Evolutionary conservation across 768 basidiomycete genomes (phyloP).

Genomic region (Suillus americanus): DNA sequence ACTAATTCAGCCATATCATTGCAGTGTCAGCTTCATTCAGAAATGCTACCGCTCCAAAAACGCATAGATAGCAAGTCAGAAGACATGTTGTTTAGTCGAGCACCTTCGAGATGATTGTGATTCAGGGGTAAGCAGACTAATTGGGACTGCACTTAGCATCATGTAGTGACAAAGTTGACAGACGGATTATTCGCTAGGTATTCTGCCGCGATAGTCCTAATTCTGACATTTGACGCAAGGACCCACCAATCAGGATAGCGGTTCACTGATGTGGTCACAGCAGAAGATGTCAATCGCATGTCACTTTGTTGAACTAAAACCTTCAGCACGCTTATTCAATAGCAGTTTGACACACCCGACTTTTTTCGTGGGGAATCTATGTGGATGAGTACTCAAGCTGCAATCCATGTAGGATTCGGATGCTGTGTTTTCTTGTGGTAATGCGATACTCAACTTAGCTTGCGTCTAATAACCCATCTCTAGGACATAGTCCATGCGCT

Average conservation of each 20-base stretch:
- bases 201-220: background rate
- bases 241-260: background rate
- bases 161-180: background rate
- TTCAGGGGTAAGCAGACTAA: background rate
- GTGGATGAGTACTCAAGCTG: background rate
- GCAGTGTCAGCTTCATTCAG: background rate
- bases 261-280: background rate
- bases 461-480: background rate
- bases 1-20: background rate
- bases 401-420: background rate
- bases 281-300: background rate
- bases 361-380: background rate
- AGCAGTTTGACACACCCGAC: background rate
- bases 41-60: background rate
- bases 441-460: background rate
- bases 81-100: background rate
- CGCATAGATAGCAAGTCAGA: background rate
- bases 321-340: background rate
- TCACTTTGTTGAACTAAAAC: background rate
- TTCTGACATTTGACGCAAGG: background rate
- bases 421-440: background rate
- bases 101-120: background rate
- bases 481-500: background rate
- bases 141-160: background rate
- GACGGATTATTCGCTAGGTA: background rate